phyloP scores from a whole-genome alignment of 352 stramenopile species.

The Globisporangium cederbergense region DNA sequence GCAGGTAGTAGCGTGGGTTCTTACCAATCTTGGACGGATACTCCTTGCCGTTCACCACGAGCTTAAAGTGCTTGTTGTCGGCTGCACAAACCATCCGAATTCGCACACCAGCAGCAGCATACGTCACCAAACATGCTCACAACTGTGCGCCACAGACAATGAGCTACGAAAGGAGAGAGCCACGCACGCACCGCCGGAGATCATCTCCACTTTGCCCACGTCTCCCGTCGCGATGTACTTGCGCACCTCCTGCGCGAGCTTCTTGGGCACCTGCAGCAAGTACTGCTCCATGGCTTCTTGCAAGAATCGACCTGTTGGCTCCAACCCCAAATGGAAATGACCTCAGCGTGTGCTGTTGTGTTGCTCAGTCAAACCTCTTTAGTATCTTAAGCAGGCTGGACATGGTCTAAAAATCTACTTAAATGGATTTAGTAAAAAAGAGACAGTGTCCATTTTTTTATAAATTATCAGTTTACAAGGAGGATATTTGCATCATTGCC shows the following conservation, averaged over 20 bases:
- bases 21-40: conserved; percentile 78
- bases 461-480: not conserved
- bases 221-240: conserved; percentile 59
- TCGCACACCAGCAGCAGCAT: not conserved
- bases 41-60: conserved; percentile 70
- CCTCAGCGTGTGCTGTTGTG: not conserved
- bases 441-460: no score
- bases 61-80: conserved; percentile 86
- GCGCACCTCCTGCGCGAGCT: conserved; percentile 69
- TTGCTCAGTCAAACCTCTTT: not conserved
- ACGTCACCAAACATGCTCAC: not conserved
- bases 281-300: conserved; percentile 77
- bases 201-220: conserved; percentile 64
- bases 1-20: not conserved
- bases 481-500: not conserved
- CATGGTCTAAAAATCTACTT: no score
- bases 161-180: not conserved
- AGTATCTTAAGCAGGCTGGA: not conserved
- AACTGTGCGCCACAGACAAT: not conserved
- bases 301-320: not conserved
- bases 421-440: not conserved
- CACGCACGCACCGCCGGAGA: conserved; percentile 48
- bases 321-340: not conserved
- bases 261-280: conserved; percentile 83
- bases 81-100: conserved; percentile 29